Conservation (phyloP, 2,329 filamentous ascomycete genomes). For the Alternaria brassicicola region DNA sequence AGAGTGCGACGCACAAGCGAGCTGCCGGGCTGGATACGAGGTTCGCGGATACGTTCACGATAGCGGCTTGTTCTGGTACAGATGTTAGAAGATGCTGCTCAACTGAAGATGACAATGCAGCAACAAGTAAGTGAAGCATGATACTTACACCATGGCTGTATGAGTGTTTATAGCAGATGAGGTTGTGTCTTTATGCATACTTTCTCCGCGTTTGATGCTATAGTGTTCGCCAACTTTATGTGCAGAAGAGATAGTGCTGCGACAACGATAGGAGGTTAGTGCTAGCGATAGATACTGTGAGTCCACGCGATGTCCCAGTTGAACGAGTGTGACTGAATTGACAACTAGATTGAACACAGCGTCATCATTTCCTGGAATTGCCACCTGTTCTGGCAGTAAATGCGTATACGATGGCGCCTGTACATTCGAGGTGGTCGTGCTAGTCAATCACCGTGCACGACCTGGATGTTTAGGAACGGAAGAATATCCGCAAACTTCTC, state of each 20-base stretch:
- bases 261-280: background rate
- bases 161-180: background rate
- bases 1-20: background rate
- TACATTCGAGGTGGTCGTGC: background rate
- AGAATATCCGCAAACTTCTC: background rate
- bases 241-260: background rate
- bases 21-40: background rate
- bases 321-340: background rate
- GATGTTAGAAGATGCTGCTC: background rate
- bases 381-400: background rate
- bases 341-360: background rate
- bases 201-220: background rate
- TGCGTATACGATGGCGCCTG: background rate
- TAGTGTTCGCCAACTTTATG: background rate
- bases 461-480: background rate
- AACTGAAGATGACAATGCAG: background rate
- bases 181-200: background rate
- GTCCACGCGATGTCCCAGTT: background rate
- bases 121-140: too few relatives aligned
- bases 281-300: background rate
- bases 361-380: background rate
- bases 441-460: background rate
- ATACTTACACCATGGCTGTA: background rate
- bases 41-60: background rate
- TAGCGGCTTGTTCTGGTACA: background rate